Evolutionary conservation across 148 eudicot species (phyloP).

Genomic region (Rhododendron griersonianum): DNA sequence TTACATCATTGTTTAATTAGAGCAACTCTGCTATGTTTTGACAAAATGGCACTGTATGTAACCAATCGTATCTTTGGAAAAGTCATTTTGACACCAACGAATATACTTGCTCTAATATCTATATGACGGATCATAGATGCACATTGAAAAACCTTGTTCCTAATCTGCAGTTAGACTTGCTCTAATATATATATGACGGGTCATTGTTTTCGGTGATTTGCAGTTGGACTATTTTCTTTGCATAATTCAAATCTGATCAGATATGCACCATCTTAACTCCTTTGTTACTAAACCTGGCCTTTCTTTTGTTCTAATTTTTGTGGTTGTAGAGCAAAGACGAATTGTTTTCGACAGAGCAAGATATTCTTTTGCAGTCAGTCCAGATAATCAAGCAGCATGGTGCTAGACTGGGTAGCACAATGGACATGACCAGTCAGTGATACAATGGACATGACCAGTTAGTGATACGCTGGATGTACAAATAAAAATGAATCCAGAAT

Average conservation of each 20-base stretch:
- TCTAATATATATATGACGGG: background rate
- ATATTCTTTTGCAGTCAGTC: constrained; percentile 71
- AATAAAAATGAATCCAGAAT: background rate
- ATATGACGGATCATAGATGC: background rate
- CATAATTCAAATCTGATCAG: background rate
- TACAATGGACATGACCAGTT: background rate
- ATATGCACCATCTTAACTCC: background rate
- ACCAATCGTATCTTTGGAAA: no score
- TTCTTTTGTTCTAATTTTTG: constrained; percentile 7
- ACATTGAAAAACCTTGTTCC: background rate
- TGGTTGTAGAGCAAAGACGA: constrained; percentile 62
- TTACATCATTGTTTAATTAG: no score
- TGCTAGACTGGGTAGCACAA: constrained; percentile 28
- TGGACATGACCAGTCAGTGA: background rate
- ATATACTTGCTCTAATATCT: background rate
- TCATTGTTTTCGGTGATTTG: background rate
- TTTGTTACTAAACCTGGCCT: background rate
- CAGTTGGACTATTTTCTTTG: background rate
- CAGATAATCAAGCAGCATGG: constrained; percentile 79
- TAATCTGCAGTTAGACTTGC: background rate
- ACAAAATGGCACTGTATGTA: no score
- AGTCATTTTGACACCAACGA: no score
- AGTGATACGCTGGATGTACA: background rate
- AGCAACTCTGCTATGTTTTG: no score
- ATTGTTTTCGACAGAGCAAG: constrained; percentile 59